Percentiles rank a stretch among this genome's conserved stretches.
phyloP scores from a whole-genome alignment of 306 rosid genomes.

The Bauhinia variegata region DNA sequence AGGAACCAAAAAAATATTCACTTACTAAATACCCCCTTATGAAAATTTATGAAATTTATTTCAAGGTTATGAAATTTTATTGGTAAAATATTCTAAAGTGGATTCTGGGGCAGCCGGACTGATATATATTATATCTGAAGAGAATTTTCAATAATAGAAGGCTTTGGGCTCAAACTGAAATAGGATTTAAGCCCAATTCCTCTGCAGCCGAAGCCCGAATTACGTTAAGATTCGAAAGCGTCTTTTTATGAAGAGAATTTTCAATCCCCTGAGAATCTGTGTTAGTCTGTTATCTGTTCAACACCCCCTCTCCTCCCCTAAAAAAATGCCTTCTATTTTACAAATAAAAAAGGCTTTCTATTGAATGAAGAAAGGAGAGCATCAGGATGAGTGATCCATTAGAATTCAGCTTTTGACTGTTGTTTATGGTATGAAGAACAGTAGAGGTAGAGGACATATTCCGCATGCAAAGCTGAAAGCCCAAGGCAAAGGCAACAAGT shows the following conservation, averaged over 20 bases:
- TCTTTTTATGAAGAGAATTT: no score
- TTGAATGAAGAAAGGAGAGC: background rate
- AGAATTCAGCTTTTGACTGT: constrained; percentile 9
- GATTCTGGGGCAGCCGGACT: background rate
- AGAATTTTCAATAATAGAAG: background rate
- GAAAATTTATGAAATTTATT: no score
- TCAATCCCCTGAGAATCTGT: no score
- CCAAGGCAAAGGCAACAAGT: no score
- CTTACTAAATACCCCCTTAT: no score
- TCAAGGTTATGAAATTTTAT: background rate
- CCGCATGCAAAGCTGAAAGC: background rate
- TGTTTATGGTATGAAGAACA: background rate
- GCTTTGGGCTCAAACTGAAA: constrained; percentile 8
- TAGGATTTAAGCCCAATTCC: background rate
- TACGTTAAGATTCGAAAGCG: background rate
- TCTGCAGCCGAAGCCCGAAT: constrained; percentile 5
- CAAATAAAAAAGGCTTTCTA: background rate
- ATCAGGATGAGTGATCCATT: background rate
- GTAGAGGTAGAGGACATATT: constrained; percentile 5
- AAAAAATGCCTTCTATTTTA: no score
- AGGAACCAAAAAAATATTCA: no score
- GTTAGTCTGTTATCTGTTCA: no score
- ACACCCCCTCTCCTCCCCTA: background rate
- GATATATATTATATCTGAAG: no score
- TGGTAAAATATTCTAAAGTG: background rate